Evolutionary conservation across 495 filamentous ascomycete species (phyloP).

Genomic region (Neurospora africana): DNA sequence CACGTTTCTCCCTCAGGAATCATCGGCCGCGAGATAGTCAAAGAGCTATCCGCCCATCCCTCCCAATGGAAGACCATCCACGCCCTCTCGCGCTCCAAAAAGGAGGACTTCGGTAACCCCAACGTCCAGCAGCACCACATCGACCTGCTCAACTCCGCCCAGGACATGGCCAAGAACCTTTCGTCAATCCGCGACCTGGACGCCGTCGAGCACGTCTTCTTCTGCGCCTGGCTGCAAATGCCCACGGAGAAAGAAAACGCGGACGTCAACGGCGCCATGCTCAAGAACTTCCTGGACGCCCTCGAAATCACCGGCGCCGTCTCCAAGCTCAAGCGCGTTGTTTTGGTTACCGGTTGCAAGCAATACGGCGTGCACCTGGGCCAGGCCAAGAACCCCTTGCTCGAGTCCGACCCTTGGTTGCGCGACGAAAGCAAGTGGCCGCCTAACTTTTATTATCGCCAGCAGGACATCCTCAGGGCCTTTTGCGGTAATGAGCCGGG

Average conservation of each 20-base stretch:
- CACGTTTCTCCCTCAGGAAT: slow-evolving; percentile 23
- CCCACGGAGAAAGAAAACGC: slow-evolving; percentile 33
- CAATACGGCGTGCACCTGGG: slow-evolving; percentile 49
- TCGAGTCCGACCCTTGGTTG: slow-evolving; percentile 31
- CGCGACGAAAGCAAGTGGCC: slow-evolving; percentile 18
- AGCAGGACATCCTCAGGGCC: slow-evolving; percentile 32
- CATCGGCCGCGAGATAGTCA: slow-evolving; percentile 36
- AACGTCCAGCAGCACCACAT: slow-evolving; percentile 36
- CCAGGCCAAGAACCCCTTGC: slow-evolving; percentile 39
- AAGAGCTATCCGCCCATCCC: slow-evolving; percentile 27
- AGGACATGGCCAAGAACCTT: slow-evolving; percentile 34
- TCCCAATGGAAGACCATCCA: slow-evolving; percentile 32
- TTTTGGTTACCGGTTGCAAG: slow-evolving; percentile 44
- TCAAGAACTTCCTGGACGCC: slow-evolving; percentile 41
- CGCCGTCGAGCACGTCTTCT: slow-evolving; percentile 34
- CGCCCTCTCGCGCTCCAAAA: slow-evolving; percentile 35
- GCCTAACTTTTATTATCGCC: slow-evolving; percentile 38
- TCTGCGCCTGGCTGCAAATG: slow-evolving; percentile 38
- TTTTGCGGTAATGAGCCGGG: slow-evolving; percentile 5
- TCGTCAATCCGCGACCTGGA: slow-evolving; percentile 21
- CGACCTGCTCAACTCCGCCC: slow-evolving; percentile 31
- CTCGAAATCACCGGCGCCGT: slow-evolving; percentile 34
- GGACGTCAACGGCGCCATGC: slow-evolving; percentile 36
- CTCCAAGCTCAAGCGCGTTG: slow-evolving; percentile 35
- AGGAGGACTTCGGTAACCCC: slow-evolving; percentile 22